Evolutionary conservation across 345 rosid species (phyloP).

Genomic region (Citrus reticulata): DNA sequence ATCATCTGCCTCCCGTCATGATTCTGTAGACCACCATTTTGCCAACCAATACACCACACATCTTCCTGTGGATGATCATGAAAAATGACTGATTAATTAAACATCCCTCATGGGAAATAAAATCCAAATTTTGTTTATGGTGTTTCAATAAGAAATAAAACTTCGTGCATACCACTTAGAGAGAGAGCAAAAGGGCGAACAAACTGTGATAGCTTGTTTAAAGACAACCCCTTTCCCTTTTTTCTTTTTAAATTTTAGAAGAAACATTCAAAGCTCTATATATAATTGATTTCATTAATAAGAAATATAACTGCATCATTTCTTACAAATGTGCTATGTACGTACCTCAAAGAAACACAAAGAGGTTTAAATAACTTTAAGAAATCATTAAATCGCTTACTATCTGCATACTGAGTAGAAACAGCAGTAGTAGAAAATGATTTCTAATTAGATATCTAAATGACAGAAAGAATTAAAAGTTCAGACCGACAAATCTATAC

Average conservation of each 20-base stretch:
- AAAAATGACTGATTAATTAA: not conserved
- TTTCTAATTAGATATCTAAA: not conserved
- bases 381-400: not conserved
- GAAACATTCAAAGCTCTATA: not conserved
- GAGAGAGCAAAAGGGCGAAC: not conserved
- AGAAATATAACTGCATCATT: too few relatives aligned
- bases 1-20: constrained; percentile 54
- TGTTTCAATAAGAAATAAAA: not conserved
- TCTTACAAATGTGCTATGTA: too few relatives aligned
- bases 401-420: not conserved
- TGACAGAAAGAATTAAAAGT: too few relatives aligned
- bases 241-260: not conserved
- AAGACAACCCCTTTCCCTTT: not conserved
- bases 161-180: not conserved
- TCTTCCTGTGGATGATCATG: constrained; percentile 39
- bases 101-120: not conserved
- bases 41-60: constrained; percentile 83
- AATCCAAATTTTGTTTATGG: not conserved
- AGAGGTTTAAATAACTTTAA: not conserved
- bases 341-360: too few relatives aligned
- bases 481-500: too few relatives aligned
- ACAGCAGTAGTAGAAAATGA: not conserved
- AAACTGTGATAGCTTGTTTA: not conserved
- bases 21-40: constrained; percentile 50
- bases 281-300: not conserved